These are phyloP conservation scores for Eruca vesicaria DNA, from an alignment of 441 rosid genomes.

Conservation along the genomic window DNA sequence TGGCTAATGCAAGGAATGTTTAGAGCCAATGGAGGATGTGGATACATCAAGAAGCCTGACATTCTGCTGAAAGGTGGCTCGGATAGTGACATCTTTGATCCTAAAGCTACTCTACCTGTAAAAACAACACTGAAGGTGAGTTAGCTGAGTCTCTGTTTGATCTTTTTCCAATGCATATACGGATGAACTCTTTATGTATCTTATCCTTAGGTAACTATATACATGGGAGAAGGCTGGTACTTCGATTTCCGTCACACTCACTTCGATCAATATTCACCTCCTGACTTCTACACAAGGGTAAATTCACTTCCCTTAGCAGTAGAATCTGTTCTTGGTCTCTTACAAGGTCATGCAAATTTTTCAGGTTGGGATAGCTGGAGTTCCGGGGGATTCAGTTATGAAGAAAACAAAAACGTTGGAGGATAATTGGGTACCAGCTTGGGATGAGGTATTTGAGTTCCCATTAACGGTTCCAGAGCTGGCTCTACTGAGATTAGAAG, in stretches of 20 bases:
- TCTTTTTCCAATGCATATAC: neutral
- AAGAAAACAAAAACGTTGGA: conserved; percentile 43
- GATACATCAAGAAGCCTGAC: conserved; percentile 60
- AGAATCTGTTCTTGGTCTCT: neutral
- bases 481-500: conserved; percentile 44
- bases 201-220: conserved; percentile 43
- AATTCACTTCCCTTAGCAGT: neutral
- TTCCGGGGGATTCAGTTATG: conserved; percentile 38
- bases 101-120: conserved; percentile 44
- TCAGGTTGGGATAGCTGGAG: conserved; percentile 55
- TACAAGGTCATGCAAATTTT: neutral
- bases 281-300: conserved; percentile 63
- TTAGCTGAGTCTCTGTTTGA: neutral
- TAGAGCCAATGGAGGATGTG: conserved; percentile 69
- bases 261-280: conserved; percentile 60
- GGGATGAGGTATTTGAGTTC: conserved; percentile 48
- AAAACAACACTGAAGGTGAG: conserved; percentile 50
- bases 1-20: conserved; percentile 76
- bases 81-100: conserved; percentile 59
- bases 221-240: conserved; percentile 67
- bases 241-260: conserved; percentile 58
- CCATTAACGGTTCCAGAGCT: conserved; percentile 48
- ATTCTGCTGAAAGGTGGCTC: conserved; percentile 47
- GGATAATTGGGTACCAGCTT: conserved; percentile 47
- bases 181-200: neutral